phyloP scores from a whole-genome alignment of 352 stramenopile species.

The Globisporangium nagaii region DNA sequence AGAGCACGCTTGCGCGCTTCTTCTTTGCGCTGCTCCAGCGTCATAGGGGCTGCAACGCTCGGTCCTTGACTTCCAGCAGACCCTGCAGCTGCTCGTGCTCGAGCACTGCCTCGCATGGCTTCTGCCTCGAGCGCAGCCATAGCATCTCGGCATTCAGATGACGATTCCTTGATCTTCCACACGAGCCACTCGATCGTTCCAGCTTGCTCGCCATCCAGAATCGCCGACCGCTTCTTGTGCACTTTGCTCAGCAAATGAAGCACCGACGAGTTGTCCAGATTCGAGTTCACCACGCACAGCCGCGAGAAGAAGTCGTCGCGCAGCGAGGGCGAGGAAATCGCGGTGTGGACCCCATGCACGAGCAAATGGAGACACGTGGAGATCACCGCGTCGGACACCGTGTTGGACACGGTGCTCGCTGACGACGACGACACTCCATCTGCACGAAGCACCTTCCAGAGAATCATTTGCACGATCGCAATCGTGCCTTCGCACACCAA shows the following conservation, averaged over 20 bases:
- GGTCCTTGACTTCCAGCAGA: neutral
- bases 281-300: conserved; percentile 28
- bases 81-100: conserved; percentile 1
- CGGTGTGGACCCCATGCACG: conserved; percentile 71
- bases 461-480: conserved; percentile 50
- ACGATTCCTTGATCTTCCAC: conserved; percentile 46
- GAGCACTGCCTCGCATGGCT: conserved; percentile 20
- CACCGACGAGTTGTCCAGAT: conserved; percentile 38
- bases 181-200: conserved; percentile 75
- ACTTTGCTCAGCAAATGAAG: conserved; percentile 50
- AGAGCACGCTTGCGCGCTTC: conserved; percentile 74
- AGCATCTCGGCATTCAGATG: conserved; percentile 28
- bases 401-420: conserved; percentile 15
- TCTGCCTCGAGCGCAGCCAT: conserved; percentile 31
- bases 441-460: conserved; percentile 47
- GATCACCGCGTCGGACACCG: conserved; percentile 76
- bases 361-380: conserved; percentile 79
- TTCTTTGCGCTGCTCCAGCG: conserved; percentile 71
- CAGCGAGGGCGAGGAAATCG: conserved; percentile 12
- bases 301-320: conserved; percentile 43
- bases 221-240: conserved; percentile 27
- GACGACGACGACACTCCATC: conserved; percentile 19
- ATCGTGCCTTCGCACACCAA: conserved; percentile 70
- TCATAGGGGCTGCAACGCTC: conserved; percentile 21
- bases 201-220: conserved; percentile 72